phyloP scores from a whole-genome alignment of 495 filamentous ascomycete genomes.

The Ascobolus immersus region DNA sequence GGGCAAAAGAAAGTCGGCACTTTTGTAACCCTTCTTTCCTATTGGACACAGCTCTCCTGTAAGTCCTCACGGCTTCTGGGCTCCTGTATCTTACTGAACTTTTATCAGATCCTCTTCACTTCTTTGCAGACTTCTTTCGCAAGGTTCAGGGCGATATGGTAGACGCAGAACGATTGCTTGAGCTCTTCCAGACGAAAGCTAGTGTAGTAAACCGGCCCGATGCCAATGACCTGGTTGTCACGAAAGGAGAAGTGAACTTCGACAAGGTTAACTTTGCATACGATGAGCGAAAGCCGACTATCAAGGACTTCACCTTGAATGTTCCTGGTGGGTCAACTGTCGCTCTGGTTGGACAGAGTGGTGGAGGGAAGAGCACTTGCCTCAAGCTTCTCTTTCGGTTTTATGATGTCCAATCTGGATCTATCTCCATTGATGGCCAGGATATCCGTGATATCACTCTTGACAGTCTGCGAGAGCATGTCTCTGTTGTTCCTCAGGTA shows the following conservation, averaged over 20 bases:
- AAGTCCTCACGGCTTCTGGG: constrained; percentile 1
- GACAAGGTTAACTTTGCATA: constrained; percentile 43
- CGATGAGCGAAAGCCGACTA: constrained; percentile 36
- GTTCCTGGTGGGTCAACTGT: constrained; percentile 36
- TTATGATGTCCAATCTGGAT: constrained; percentile 39
- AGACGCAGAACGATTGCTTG: constrained; percentile 45
- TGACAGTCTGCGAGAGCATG: constrained; percentile 35
- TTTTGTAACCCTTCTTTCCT: constrained; percentile 44
- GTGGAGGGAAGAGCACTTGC: constrained; percentile 53
- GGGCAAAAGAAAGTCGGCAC: constrained; percentile 33
- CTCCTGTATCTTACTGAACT: constrained; percentile 3
- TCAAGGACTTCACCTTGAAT: constrained; percentile 38
- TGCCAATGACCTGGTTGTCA: constrained; percentile 30
- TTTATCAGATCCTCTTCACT: constrained; percentile 28
- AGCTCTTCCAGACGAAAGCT: constrained; percentile 42
- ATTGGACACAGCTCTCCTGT: constrained; percentile 36
- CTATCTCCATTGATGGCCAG: constrained; percentile 47
- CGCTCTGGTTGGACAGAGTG: constrained; percentile 54
- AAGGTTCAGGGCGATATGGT: constrained; percentile 35
- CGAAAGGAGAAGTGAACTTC: constrained; percentile 36
- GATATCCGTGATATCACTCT: constrained; percentile 43
- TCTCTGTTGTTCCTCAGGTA: constrained; percentile 45
- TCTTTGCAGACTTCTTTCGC: constrained; percentile 35
- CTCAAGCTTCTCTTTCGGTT: constrained; percentile 45
- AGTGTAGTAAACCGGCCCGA: constrained; percentile 30